phyloP scores from a whole-genome alignment of 768 basidiomycete species.

The Symmetrospora coprosmae region DNA sequence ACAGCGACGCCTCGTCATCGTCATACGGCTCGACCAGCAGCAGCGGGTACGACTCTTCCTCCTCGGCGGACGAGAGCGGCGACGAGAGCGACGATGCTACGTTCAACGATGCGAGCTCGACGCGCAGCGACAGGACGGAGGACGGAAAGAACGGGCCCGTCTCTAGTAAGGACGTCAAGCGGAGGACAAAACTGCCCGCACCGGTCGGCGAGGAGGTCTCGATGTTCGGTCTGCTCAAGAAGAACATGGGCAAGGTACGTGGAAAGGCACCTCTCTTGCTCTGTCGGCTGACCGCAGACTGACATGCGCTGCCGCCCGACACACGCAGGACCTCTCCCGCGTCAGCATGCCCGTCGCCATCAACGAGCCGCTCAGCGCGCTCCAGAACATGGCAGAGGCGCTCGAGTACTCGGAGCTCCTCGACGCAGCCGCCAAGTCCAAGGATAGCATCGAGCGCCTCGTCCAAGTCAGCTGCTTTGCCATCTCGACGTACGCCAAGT shows the following conservation, averaged over 20 bases:
- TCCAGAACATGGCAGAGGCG: conserved; percentile 91
- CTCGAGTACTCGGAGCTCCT: conserved; percentile 40
- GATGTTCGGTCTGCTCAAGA: conserved; percentile 28
- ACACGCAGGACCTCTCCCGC: conserved; percentile 63
- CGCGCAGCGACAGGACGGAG: not conserved
- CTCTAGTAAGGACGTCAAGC: conserved; percentile 15
- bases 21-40: not conserved
- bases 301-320: not conserved
- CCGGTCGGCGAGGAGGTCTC: conserved; percentile 28
- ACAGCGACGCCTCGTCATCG: not conserved
- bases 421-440: conserved; percentile 63
- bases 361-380: conserved; percentile 66
- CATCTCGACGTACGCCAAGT: conserved; percentile 89
- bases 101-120: not conserved
- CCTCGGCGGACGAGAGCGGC: not conserved
- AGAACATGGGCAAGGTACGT: conserved; percentile 33
- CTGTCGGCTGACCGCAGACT: too few species aligned
- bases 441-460: conserved; percentile 64
- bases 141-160: not conserved
- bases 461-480: conserved; percentile 89
- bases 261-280: too few species aligned
- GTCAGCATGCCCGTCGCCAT: conserved; percentile 50
- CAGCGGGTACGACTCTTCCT: not conserved
- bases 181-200: conserved; percentile 26
- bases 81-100: not conserved